These are phyloP conservation scores for Fragilaria crotonensis DNA, from an alignment of 108 stramenopile species.

Conservation along the genomic window DNA sequence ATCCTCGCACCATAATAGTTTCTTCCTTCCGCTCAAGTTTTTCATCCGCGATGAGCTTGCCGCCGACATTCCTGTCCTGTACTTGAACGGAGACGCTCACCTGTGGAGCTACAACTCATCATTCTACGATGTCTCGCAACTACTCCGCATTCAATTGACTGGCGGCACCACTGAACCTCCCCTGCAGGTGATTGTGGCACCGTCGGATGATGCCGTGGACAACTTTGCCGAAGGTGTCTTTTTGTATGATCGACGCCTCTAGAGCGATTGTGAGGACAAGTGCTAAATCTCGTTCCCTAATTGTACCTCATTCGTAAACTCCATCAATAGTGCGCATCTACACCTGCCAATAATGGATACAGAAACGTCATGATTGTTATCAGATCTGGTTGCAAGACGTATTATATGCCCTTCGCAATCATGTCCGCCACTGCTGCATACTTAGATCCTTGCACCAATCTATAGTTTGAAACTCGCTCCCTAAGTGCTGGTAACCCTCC, in stretches of 20 bases:
- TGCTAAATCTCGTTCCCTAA: too few relatives aligned
- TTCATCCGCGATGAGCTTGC: slow-evolving; percentile 12
- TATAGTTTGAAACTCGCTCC: slow-evolving; percentile 79
- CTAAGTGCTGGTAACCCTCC: slow-evolving; percentile 44
- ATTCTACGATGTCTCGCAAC: slow-evolving; percentile 10
- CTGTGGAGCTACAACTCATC: slow-evolving; percentile 16
- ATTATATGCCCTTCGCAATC: too few relatives aligned
- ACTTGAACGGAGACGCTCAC: slow-evolving; percentile 29
- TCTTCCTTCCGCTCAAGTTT: slow-evolving; percentile 16
- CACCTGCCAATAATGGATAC: too few relatives aligned
- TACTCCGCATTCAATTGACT: slow-evolving; percentile 19
- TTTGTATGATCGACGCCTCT: slow-evolving; percentile 5
- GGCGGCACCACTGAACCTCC: slow-evolving; percentile 30
- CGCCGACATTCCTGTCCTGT: slow-evolving; percentile 17
- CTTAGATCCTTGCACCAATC: slow-evolving; percentile 69
- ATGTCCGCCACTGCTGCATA: slow-evolving; percentile 64
- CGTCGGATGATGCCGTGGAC: background rate
- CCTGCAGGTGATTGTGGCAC: slow-evolving; percentile 11
- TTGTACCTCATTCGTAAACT: too few relatives aligned
- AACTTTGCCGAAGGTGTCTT: slow-evolving; percentile 3
- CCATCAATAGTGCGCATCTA: too few relatives aligned
- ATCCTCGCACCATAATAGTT: slow-evolving; percentile 5
- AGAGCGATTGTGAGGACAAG: too few relatives aligned
- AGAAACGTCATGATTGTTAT: too few relatives aligned
- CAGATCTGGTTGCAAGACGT: too few relatives aligned